Base-by-base conservation (phyloP, 257 asterid genomes). In the Penstemon eatonii region DNA sequence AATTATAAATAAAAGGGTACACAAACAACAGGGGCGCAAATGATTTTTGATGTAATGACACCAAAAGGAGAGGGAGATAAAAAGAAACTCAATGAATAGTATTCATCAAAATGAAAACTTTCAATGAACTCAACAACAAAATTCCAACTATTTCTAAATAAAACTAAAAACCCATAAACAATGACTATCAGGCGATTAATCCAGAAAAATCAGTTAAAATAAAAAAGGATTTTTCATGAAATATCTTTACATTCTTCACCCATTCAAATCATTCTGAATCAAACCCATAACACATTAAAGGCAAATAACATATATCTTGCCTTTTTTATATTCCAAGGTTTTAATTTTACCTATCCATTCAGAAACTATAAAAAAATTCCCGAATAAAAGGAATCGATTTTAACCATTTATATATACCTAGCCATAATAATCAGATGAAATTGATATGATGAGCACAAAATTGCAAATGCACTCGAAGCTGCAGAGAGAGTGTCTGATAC, bases 361-460 rank as follows among this genome's bases (percentile, higher is more conserved):
- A 44, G 33, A 42, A 41, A 56, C 0, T 41, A 6, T 5, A n/a
- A 18, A 39, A 42, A 18, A 3, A 61, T 18, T 6, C 13, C 64
- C 15, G 42, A 61, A 42, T 46, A 46, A 46, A 46, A 46, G 8
- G 39, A 15, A 12, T 4, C 66, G 4, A 5, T 42, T 60, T 7
- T 41, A 25, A 1, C 33, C 33, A 6, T n/a, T 7, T 13, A 62
- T 15, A 1, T 44, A 1, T 60, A 80, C 82, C 83, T 60, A 72
- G 76, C 79, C 77, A 81, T 68, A 7, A 56, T 5, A 62, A 5
- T 41, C 51, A 56, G 69, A 64, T 12, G 67, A 78, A 56, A 64
- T 8, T 40, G 41, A 53, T 58, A 19, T 8, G 36, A 12, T 62
- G 57, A 42, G 46, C 39, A 25, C 63, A 61, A 15, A 60, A 18